Evolutionary conservation across 169 alveolate species (phyloP), one percentile per base, ranked within the genome.

Genomic region (Besnoitia besnoiti): DNA sequence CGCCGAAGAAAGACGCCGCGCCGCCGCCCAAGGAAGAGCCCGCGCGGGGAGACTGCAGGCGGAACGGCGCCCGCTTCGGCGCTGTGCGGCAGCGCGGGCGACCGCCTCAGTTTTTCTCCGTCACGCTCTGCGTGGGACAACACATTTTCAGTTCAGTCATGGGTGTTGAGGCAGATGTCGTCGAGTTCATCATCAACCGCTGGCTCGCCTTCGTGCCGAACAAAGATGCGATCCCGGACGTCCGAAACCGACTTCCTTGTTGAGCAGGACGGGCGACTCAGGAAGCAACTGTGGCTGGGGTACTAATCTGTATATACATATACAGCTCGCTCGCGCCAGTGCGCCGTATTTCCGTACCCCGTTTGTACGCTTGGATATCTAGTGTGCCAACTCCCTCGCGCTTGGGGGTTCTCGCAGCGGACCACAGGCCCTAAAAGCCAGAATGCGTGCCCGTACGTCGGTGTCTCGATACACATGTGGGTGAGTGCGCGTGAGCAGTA

Each of bases 101-200:
- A 10, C 39, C 10, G 3, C 80, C 80, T 37, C 80, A 67, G 80
- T 61, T 35, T 44, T 88, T 55, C 76, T 88, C 92, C 19, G 87
- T 88, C 21, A 88, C 85, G 16, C 75, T 88, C 73, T 67, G 92
- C 55, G 85, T 88, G 50, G 92, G 85, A 30, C 42, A 88, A 42
- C 47, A 44, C 55, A 61, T 88, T 30, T 88, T 88, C 47, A 35
- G 40, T 4, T 62, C 85, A 16, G 85, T 88, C 39, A 12, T 67
- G 39, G 92, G 85, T 21, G 92, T 88, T 14, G 73, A 88, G 10
- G 35, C 49, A 12, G 24, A 39, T 5, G 85, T 88, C n/a, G 50
- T 88, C 42, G 37, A 24, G 49, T 50, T 42, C 37, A 55, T 85
- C 21, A 30, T 85, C 47, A 85, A 85, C 79, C 40, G 51, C 44